Conservation (phyloP, 768 basidiomycete genomes). For the Austroboletus eburneus region DNA sequence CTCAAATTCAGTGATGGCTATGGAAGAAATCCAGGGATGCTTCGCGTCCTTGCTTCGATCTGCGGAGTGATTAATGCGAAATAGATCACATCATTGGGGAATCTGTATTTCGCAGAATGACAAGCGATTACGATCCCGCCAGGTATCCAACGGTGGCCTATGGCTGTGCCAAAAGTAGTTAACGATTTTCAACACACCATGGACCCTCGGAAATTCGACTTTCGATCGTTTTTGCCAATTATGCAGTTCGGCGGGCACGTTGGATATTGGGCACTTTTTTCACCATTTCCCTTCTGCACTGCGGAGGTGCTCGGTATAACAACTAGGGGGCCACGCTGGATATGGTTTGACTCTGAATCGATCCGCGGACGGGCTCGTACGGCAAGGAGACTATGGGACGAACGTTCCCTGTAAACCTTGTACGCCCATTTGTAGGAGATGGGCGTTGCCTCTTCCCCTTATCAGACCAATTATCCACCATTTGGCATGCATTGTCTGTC, state of each 20-base stretch:
- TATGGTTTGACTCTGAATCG: not conserved
- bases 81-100: constrained; percentile 17
- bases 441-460: constrained; percentile 6
- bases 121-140: constrained; percentile 5
- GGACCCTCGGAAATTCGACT: constrained; percentile 24
- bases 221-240: constrained; percentile 11
- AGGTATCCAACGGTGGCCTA: not conserved
- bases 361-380: not conserved
- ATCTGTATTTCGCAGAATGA: not conserved
- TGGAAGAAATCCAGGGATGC: constrained; percentile 18
- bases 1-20: constrained; percentile 25
- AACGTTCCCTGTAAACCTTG: not conserved
- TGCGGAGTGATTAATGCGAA: constrained; percentile 21
- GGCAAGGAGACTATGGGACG: not conserved
- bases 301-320: not conserved
- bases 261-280: too few relatives aligned
- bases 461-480: constrained; percentile 6
- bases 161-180: not conserved
- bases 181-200: constrained; percentile 4
- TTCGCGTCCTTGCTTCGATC: constrained; percentile 19
- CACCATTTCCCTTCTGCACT: too few relatives aligned
- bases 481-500: not conserved
- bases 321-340: not conserved
- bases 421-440: constrained; percentile 9
- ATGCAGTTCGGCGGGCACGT: not conserved